Evolutionary conservation across 176 grass and related monocot genomes (phyloP).

Genomic region (Poa pratensis): DNA sequence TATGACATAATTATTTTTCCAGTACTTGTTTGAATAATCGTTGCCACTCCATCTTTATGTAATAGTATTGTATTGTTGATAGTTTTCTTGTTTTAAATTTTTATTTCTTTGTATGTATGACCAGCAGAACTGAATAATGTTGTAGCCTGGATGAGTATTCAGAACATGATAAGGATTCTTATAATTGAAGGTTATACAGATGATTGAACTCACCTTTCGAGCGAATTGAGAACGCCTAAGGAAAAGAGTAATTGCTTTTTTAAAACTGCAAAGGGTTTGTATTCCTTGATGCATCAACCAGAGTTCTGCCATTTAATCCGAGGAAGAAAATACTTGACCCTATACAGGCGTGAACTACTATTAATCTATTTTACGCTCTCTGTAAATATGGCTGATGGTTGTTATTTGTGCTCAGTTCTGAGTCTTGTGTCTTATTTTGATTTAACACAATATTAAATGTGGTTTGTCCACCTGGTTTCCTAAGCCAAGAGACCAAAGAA

Average conservation of each 20-base stretch:
- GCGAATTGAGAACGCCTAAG: not conserved
- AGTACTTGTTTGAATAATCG: not conserved
- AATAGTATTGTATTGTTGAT: not conserved
- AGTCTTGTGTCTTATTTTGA: conserved; percentile 19
- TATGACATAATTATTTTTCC: too few species aligned
- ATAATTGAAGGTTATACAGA: conserved; percentile 15
- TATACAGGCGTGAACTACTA: not conserved
- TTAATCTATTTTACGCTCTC: not conserved
- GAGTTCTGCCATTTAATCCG: conserved; percentile 3
- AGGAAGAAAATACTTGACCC: conserved; percentile 4
- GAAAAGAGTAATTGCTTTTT: conserved; percentile 10
- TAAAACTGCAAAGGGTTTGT: conserved; percentile 2
- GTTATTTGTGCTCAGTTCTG: conserved; percentile 1
- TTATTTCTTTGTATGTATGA: not conserved
- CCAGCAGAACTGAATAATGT: not conserved
- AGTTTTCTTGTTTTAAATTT: not conserved
- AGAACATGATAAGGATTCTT: conserved; percentile 7
- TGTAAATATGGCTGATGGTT: not conserved
- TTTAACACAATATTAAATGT: not conserved
- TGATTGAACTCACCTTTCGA: not conserved
- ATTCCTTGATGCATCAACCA: conserved; percentile 21
- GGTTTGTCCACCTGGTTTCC: not conserved
- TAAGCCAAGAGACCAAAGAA: not conserved
- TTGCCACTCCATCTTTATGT: not conserved
- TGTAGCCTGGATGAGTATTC: not conserved